phyloP scores from a whole-genome alignment of 75 land plant genomes.

The Chamaecyparis obtusa region DNA sequence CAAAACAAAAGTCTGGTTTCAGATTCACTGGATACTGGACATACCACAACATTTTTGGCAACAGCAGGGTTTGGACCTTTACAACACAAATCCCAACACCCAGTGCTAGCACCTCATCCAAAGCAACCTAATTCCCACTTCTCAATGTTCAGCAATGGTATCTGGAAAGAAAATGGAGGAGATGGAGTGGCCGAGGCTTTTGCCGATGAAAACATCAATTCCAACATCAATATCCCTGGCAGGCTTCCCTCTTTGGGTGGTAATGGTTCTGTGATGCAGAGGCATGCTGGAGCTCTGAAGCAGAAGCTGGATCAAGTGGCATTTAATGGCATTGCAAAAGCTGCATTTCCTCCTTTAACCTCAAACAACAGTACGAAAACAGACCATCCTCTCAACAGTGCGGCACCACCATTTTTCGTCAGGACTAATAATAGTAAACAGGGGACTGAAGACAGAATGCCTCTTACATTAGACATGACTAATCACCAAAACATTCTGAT shows the following conservation, averaged over 20 bases:
- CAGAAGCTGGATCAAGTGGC: slow-evolving; percentile 19
- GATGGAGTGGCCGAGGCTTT: slow-evolving; percentile 15
- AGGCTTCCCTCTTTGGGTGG: neutral
- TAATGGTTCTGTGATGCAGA: neutral
- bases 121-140: neutral
- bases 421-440: slow-evolving; percentile 10
- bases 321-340: slow-evolving; percentile 8
- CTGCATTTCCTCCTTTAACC: slow-evolving; percentile 4
- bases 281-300: slow-evolving; percentile 6
- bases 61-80: slow-evolving; percentile 45
- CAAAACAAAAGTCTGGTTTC: slow-evolving; percentile 15
- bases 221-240: neutral
- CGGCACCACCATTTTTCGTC: slow-evolving; percentile 55
- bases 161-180: neutral
- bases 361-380: neutral
- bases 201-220: slow-evolving; percentile 13
- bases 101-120: neutral
- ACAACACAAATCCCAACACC: neutral
- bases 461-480: slow-evolving; percentile 7
- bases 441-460: slow-evolving; percentile 17
- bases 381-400: slow-evolving; percentile 33
- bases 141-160: neutral
- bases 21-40: slow-evolving; percentile 16
- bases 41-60: slow-evolving; percentile 23
- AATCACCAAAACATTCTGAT: neutral